Percentiles rank a stretch among this genome's conserved stretches.
Conservation (phyloP, 768 basidiomycete species). For the Phlebiopsis gigantea region DNA sequence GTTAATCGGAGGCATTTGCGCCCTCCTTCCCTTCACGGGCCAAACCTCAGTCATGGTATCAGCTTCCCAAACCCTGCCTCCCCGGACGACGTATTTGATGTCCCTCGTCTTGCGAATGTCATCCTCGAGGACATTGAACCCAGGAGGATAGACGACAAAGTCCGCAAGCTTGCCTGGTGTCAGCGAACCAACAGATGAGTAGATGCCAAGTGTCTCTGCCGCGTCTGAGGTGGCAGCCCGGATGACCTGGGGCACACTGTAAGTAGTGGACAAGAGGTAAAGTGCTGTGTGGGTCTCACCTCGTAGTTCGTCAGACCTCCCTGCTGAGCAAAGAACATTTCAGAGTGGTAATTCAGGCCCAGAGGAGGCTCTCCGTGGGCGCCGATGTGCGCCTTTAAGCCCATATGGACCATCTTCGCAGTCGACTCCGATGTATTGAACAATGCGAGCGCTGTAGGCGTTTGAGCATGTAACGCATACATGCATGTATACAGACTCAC, state of each 20-base stretch:
- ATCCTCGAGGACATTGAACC: conserved; percentile 50
- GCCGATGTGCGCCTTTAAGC: conserved; percentile 60
- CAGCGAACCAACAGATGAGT: conserved; percentile 56
- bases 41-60: conserved; percentile 63
- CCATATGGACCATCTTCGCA: conserved; percentile 63
- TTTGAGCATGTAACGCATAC: conserved; percentile 1
- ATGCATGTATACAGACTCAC: conserved; percentile 32
- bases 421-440: conserved; percentile 68
- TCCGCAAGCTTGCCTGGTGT: conserved; percentile 67
- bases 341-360: conserved; percentile 72
- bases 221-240: conserved; percentile 65
- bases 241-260: conserved; percentile 39
- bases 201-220: conserved; percentile 60
- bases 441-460: conserved; percentile 48
- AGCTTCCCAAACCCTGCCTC: conserved; percentile 70
- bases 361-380: conserved; percentile 70
- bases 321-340: conserved; percentile 58
- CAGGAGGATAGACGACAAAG: conserved; percentile 59
- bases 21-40: conserved; percentile 58
- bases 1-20: conserved; percentile 56
- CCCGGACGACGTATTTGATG: conserved; percentile 52
- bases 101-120: conserved; percentile 46
- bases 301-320: conserved; percentile 71
- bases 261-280: background rate
- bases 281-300: conserved; percentile 36